Evolutionary conservation across 1,284 basidiomycete genomes (phyloP).

Genomic region (Austropuccinia psidii): DNA sequence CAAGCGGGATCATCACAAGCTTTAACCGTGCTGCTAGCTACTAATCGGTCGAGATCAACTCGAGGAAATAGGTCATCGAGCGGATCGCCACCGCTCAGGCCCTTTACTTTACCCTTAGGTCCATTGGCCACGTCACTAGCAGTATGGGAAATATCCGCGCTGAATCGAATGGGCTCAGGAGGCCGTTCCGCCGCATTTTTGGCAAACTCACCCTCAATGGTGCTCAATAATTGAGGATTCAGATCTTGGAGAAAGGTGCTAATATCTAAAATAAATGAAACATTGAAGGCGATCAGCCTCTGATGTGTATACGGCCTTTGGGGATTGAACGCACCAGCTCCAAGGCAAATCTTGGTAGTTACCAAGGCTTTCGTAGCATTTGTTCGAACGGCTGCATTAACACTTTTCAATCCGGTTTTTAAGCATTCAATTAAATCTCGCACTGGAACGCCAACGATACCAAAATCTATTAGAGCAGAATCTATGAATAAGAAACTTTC

Average conservation of each 20-base stretch:
- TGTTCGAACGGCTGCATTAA: constrained; percentile 86
- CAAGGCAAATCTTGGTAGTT: constrained; percentile 84
- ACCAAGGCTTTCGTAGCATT: constrained; percentile 92
- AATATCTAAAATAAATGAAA: constrained; percentile 56
- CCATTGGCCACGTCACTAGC: constrained; percentile 49
- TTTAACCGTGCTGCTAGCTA: constrained; percentile 75
- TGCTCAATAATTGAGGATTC: constrained; percentile 85
- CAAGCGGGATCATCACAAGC: constrained; percentile 71
- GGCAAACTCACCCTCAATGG: constrained; percentile 85
- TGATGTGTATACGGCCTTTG: background rate
- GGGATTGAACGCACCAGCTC: constrained; percentile 59
- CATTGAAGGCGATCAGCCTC: background rate
- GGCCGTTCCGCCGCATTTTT: constrained; percentile 74
- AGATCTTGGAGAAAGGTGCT: constrained; percentile 87
- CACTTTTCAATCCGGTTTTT: constrained; percentile 77
- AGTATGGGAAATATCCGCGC: constrained; percentile 57
- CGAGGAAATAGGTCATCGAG: constrained; percentile 91
- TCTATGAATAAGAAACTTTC: constrained; percentile 89
- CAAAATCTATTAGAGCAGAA: constrained; percentile 81
- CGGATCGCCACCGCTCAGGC: constrained; percentile 55
- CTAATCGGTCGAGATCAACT: constrained; percentile 79
- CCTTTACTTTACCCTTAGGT: constrained; percentile 48
- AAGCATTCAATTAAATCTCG: constrained; percentile 82
- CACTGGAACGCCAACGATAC: constrained; percentile 75
- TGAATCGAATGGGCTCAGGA: constrained; percentile 70